Base-by-base conservation (phyloP, 1,139 yeast genomes). In the Nakaseomyces sp. region DNA sequence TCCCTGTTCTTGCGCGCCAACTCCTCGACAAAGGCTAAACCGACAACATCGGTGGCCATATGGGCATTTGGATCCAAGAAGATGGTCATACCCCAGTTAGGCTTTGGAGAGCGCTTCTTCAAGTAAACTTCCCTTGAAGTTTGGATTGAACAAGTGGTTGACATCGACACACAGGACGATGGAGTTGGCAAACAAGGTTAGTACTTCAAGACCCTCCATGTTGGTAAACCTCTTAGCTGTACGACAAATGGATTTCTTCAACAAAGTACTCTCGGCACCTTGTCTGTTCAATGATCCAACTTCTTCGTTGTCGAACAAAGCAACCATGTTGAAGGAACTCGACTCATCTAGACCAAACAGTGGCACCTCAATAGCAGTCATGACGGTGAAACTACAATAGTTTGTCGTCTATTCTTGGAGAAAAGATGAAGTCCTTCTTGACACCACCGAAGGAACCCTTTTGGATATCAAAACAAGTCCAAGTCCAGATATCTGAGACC, bases 21-120 rank as follows among this genome's bases (percentile, higher is more conserved):
- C 51, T 80, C 79, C 56, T 80, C 80, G 37, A 79, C 71, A 41
- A 86, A 66, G 0, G 87, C 80, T 38, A 74, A 66, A 10, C 89
- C 85, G 28, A 78, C 77, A 3, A 79, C 71, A 60, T 86, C 95
- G 13, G 94, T 84, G 37, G 89, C 84, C 76, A 85, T 81, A 60
- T 81, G 82, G 18, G 79, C 86, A 58, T 85, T 82, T 28, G 93
- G 76, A 63, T 86, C 95, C 53, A 79, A 68, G 6, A 85, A 74
- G 25, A 86, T 62, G 1, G 86, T 71, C 44, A 85, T 65, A 41
- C 95, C 95, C 40, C 72, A 76, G 66, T 86, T 86, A 49, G 91
- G 87, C 46, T 77, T 65, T 19, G 95, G 94, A 57, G 76, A 78
- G 67, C 84, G 91, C 59, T 78, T 64, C 51, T 79, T 83, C 58